phyloP scores from a whole-genome alignment of 2,329 filamentous ascomycete genomes.

The Diaporthe australafricana region DNA sequence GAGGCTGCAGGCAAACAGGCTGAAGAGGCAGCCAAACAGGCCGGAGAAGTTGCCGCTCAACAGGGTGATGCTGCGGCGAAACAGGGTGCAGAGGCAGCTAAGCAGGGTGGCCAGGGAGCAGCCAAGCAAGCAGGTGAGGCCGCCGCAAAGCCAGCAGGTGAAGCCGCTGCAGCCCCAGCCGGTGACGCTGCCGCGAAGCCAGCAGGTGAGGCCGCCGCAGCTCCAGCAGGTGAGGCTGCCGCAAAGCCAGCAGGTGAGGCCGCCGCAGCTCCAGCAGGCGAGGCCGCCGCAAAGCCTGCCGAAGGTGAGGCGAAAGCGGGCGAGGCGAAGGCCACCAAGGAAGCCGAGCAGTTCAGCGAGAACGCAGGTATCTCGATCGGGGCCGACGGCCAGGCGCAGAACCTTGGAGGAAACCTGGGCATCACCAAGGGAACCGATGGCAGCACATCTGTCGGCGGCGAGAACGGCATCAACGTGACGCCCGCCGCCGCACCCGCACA shows the following conservation, averaged over 20 bases:
- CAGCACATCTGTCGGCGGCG: constrained; percentile 34
- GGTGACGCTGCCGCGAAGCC: background rate
- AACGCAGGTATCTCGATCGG: constrained; percentile 35
- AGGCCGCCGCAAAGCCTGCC: background rate
- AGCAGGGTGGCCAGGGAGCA: too few relatives aligned
- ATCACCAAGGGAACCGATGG: constrained; percentile 36
- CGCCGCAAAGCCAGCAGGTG: background rate
- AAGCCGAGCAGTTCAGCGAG: constrained; percentile 37
- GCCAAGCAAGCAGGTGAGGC: background rate
- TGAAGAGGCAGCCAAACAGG: background rate
- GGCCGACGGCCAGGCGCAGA: constrained; percentile 30
- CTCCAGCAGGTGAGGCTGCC: background rate
- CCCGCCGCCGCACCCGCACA: constrained; percentile 10
- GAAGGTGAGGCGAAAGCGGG: constrained; percentile 18
- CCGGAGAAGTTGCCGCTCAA: background rate
- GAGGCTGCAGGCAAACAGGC: too few relatives aligned
- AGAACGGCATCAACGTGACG: constrained; percentile 34
- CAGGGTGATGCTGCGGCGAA: background rate
- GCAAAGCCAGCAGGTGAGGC: constrained; percentile 9
- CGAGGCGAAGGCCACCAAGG: constrained; percentile 29
- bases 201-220: background rate
- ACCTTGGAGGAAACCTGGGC: constrained; percentile 35
- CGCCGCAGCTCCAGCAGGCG: constrained; percentile 1
- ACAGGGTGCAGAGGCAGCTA: background rate
- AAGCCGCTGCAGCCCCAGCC: background rate